Conservation (phyloP, 176 grass and related monocot species). For the Ananas comosus region DNA sequence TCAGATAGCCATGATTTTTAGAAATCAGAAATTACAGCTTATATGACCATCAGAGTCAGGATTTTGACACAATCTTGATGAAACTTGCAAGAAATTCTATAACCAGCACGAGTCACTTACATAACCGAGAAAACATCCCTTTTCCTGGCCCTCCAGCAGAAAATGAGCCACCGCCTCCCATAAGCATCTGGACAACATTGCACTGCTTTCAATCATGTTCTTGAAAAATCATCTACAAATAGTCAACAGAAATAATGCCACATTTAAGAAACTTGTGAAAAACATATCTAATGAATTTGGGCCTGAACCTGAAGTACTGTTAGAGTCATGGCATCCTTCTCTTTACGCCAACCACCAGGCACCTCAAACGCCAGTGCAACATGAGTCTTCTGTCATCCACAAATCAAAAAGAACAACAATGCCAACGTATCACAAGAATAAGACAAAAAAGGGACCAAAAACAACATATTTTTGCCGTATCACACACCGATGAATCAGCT, state of each 20-base stretch:
- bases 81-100: slow-evolving; percentile 45
- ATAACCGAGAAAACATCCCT: slow-evolving; percentile 51
- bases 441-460: not conserved
- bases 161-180: slow-evolving; percentile 71
- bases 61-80: not conserved
- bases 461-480: not conserved
- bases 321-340: slow-evolving; percentile 50
- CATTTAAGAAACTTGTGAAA: not conserved
- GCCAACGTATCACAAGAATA: slow-evolving; percentile 8
- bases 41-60: too few species aligned
- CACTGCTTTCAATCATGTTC: slow-evolving; percentile 2
- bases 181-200: slow-evolving; percentile 48
- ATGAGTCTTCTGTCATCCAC: slow-evolving; percentile 52
- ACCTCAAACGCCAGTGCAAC: slow-evolving; percentile 87
- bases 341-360: slow-evolving; percentile 84
- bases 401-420: slow-evolving; percentile 14
- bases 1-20: not conserved
- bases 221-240: slow-evolving; percentile 1
- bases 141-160: slow-evolving; percentile 85
- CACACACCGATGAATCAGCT: slow-evolving; percentile 54
- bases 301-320: slow-evolving; percentile 72
- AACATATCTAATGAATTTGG: not conserved
- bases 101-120: slow-evolving; percentile 7
- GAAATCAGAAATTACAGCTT: too few species aligned
- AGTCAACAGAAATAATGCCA: not conserved